phyloP scores from a whole-genome alignment of 495 filamentous ascomycete genomes.

The Lasiosphaeria ovina region DNA sequence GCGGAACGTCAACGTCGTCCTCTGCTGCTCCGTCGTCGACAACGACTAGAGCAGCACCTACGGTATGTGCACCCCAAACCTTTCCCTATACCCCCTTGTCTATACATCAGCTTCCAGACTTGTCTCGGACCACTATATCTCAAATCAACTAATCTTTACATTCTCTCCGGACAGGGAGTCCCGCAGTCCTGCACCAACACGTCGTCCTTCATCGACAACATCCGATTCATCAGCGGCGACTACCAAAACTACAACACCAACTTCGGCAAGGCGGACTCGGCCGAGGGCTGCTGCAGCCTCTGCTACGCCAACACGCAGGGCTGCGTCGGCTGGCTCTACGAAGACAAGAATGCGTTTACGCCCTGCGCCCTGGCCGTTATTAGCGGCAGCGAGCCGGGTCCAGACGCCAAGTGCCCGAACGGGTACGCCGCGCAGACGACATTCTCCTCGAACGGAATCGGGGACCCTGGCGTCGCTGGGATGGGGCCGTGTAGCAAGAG shows the following conservation, averaged over 20 bases:
- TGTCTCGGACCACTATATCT: background rate
- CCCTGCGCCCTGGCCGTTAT: constrained; percentile 24
- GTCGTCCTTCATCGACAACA: constrained; percentile 17
- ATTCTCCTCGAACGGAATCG: background rate
- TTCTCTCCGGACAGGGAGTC: too few relatives aligned
- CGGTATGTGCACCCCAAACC: constrained; percentile 1
- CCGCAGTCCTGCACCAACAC: constrained; percentile 10
- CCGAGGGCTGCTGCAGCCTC: constrained; percentile 21
- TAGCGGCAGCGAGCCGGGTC: background rate
- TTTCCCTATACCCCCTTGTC: background rate
- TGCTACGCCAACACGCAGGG: constrained; percentile 12
- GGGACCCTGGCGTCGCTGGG: constrained; percentile 2
- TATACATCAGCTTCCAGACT: background rate
- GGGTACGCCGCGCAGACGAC: constrained; percentile 15
- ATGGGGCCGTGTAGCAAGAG: constrained; percentile 22
- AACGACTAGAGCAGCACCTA: constrained; percentile 8
- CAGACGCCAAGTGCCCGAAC: constrained; percentile 16
- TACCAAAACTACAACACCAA: background rate
- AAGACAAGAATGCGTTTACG: constrained; percentile 13
- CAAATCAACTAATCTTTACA: background rate
- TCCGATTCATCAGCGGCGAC: constrained; percentile 18
- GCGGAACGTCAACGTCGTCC: constrained; percentile 1
- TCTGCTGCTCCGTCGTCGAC: constrained; percentile 6
- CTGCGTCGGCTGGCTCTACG: constrained; percentile 30
- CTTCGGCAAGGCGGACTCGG: constrained; percentile 11